Base-by-base conservation (phyloP, 371 early-diverging fungal genomes). In the Lichtheimia ornata region DNA sequence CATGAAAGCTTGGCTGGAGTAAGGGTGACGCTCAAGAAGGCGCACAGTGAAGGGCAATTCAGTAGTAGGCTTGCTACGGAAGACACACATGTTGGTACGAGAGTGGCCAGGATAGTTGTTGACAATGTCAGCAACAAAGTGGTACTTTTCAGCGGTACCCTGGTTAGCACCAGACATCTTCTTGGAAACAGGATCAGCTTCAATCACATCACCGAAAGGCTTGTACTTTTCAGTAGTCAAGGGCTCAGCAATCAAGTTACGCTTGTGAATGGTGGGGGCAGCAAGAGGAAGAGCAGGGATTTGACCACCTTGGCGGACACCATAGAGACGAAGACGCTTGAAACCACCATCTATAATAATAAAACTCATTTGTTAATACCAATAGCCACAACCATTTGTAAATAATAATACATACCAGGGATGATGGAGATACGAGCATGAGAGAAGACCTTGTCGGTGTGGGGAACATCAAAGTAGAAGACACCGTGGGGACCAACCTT, bases 1-100 rank as follows among this genome's bases (percentile, higher is more conserved):
- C 60, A 93, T 81, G 69, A 95, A 95, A 54, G 88, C 82, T 68
- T 95, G 96, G n/a, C 90, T 87, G 12, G 93, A 92, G 75, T 87
- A 90, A 51, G 88, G 82, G 63, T 95, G 96, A 18, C 94, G 84
- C 72, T 95, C 96, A 51, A 95, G 82, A 20, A 95, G 68, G 67
- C 84, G 84, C 63, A 91, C 84, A 22, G 66, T 71, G 70, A 93
- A 86, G 13, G 71, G 84, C 24, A 74, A 63, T 40, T 76, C 64
- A 11, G 66, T 51, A 50, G 79, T 52, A 50, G 89, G 89, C 49
- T 72, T 70, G 30, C 85, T 88, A 54, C 83, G 88, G 66, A 89
- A 91, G 50, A 92, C 79, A 61, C 91, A 90, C 70, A 93, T 69
- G 69, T 92, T 90, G 50, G 88, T 73, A 20, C 68, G 73, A 5